Conservation (phyloP, 2,329 filamentous ascomycete species). For the Lasiodiplodia sp. region DNA sequence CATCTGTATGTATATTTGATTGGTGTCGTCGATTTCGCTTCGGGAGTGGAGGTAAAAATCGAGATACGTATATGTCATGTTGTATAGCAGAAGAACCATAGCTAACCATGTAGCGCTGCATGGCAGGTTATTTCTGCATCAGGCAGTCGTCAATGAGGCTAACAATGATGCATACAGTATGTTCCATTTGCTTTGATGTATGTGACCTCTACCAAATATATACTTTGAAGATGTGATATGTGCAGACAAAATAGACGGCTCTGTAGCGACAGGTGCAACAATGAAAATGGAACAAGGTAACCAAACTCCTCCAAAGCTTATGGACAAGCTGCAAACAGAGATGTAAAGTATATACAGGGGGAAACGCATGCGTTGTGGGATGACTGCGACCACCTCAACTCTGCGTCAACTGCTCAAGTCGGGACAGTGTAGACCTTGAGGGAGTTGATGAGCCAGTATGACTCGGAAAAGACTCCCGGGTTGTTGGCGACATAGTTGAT, state of each 20-base stretch:
- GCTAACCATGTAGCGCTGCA: too few relatives aligned
- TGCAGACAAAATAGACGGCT: not conserved
- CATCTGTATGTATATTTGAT: not conserved
- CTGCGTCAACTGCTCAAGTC: conserved; percentile 2
- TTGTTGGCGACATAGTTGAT: conserved; percentile 48
- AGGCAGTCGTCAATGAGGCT: not conserved
- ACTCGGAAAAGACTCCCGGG: conserved; percentile 46
- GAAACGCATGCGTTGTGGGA: not conserved
- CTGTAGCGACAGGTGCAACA: not conserved
- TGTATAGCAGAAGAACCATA: too few relatives aligned
- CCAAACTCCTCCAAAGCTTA: not conserved
- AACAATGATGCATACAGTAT: not conserved
- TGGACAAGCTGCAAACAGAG: not conserved
- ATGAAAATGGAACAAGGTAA: not conserved
- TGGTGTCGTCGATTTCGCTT: not conserved
- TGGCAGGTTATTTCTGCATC: too few relatives aligned
- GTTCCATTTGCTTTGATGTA: not conserved
- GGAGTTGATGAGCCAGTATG: conserved; percentile 50
- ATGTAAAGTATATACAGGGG: not conserved
- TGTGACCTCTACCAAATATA: not conserved
- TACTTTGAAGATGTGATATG: not conserved
- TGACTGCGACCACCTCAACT: not conserved
- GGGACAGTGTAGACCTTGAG: conserved; percentile 44
- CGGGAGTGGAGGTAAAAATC: not conserved
- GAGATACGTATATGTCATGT: not conserved